Conservation (phyloP, 768 basidiomycete species). For the Kwoniella heveanensis region DNA sequence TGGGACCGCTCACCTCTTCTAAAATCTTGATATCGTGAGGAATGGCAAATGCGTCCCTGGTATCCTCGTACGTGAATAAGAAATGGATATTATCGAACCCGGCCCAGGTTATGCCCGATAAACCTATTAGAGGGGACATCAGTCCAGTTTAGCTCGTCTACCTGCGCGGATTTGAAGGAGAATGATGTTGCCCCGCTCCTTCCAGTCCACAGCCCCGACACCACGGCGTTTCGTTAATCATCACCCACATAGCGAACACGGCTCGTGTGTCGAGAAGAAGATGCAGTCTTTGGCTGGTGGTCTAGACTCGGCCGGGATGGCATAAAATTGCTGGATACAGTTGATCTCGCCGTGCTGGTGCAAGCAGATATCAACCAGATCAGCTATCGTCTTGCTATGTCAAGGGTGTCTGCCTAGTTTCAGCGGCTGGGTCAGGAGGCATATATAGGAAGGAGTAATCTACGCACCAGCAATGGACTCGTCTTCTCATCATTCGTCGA, state of each 20-base stretch:
- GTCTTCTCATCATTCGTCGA: slow-evolving; percentile 40
- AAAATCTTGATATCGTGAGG: slow-evolving; percentile 43
- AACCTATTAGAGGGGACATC: slow-evolving; percentile 18
- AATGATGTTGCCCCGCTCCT: no score
- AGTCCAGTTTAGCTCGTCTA: no score
- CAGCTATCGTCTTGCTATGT: neutral
- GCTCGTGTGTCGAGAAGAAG: slow-evolving; percentile 51
- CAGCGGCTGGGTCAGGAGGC: no score
- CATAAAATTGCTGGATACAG: slow-evolving; percentile 43
- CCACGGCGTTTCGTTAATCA: no score
- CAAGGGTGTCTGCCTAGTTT: no score
- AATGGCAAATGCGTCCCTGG: slow-evolving; percentile 44
- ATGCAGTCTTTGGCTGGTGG: slow-evolving; percentile 39
- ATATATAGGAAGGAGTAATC: no score
- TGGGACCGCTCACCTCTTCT: slow-evolving; percentile 32
- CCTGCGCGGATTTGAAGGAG: no score
- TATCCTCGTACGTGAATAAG: slow-evolving; percentile 48
- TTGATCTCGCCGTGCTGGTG: slow-evolving; percentile 46
- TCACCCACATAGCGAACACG: slow-evolving; percentile 41
- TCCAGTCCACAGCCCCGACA: no score
- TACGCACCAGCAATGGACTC: slow-evolving; percentile 37
- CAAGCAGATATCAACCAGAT: no score
- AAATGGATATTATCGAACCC: slow-evolving; percentile 42
- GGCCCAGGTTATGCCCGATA: slow-evolving; percentile 46
- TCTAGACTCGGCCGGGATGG: slow-evolving; percentile 16